Conservation (phyloP, 768 basidiomycete species). For the Lactarius indigo region DNA sequence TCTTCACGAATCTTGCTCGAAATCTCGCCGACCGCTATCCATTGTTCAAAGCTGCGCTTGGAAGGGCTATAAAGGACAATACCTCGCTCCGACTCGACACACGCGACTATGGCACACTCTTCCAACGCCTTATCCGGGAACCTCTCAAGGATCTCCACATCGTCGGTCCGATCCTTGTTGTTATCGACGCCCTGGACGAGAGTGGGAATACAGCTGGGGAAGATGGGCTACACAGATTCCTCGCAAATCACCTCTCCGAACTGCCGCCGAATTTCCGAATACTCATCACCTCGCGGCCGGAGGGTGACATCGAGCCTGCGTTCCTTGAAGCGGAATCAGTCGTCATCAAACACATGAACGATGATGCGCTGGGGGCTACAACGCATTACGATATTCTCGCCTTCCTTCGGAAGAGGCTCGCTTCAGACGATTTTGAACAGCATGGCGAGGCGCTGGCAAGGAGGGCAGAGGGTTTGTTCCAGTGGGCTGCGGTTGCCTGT, state of each 20-base stretch:
- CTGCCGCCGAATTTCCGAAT: conserved; percentile 1
- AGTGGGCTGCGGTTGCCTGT: background rate
- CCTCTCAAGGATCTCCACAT: too few relatives aligned
- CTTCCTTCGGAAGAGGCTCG: background rate
- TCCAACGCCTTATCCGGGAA: too few relatives aligned
- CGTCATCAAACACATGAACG: background rate
- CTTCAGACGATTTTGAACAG: too few relatives aligned
- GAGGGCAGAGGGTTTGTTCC: background rate
- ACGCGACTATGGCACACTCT: too few relatives aligned
- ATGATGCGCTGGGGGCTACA: background rate
- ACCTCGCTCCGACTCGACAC: too few relatives aligned
- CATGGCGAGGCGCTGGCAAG: background rate
- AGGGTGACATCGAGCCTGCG: background rate
- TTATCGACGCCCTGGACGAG: conserved; percentile 5
- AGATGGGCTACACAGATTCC: background rate
- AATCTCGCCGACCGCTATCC: too few relatives aligned
- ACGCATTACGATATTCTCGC: background rate
- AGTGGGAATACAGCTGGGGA: background rate
- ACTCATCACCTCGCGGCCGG: background rate
- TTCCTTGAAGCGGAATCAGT: background rate
- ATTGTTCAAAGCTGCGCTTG: too few relatives aligned
- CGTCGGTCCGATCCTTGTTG: too few relatives aligned
- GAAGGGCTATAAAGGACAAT: too few relatives aligned
- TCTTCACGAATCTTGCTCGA: too few relatives aligned
- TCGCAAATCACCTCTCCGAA: background rate